phyloP scores from a whole-genome alignment of 495 filamentous ascomycete species.

The Opeltia flavorubescens region DNA sequence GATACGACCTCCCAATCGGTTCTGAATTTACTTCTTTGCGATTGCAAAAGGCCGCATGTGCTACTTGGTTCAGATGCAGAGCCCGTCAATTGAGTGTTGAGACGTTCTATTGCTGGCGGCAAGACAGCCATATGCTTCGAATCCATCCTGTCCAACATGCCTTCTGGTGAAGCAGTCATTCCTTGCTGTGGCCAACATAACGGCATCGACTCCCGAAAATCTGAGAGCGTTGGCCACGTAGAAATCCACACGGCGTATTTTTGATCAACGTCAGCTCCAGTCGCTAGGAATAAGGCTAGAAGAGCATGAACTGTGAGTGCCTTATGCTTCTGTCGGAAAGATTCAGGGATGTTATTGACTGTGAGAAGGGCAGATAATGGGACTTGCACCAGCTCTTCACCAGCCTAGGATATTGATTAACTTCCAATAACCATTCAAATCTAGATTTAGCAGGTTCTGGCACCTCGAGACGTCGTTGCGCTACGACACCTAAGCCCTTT shows the following conservation, averaged over 20 bases:
- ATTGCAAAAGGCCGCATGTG: conserved; percentile 31
- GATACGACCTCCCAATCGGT: conserved; percentile 43
- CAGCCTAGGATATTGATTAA: conserved; percentile 20
- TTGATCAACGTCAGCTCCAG: conserved; percentile 23
- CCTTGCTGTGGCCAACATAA: conserved; percentile 43
- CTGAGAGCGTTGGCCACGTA: conserved; percentile 46
- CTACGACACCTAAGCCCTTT: conserved; percentile 61
- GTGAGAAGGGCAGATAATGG: conserved; percentile 51
- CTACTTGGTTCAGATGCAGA: not conserved
- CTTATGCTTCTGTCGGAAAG: conserved; percentile 29
- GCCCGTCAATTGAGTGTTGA: conserved; percentile 31
- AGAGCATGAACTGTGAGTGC: conserved; percentile 51
- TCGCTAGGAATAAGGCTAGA: conserved; percentile 54
- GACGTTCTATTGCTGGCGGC: not conserved
- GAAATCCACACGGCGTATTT: conserved; percentile 45
- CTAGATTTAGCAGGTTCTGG: conserved; percentile 2
- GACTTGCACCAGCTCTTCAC: conserved; percentile 45
- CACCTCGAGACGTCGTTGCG: conserved; percentile 50
- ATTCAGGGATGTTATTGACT: conserved; percentile 39
- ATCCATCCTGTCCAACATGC: conserved; percentile 20
- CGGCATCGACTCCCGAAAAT: conserved; percentile 51
- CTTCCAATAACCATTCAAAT: not conserved
- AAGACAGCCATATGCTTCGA: not conserved
- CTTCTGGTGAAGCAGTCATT: not conserved
- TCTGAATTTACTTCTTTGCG: conserved; percentile 49